Base-by-base conservation (phyloP, 306 rosid species). In the Dryas alaskensis region DNA sequence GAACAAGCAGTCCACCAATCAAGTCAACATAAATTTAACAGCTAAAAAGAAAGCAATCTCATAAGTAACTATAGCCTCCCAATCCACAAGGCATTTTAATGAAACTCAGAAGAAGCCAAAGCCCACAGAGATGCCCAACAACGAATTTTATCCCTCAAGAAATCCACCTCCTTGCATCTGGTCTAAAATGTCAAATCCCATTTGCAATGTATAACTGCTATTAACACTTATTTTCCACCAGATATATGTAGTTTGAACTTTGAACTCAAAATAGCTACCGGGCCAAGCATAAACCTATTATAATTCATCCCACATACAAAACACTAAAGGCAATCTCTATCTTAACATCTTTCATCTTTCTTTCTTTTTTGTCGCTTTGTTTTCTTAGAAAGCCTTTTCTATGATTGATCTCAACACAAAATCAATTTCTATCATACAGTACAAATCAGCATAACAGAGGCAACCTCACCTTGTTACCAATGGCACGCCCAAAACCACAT, bases 401-500 rank as follows among this genome's bases (percentile, higher is more conserved):
- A 65, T 53, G 58, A 80, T 69, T 80, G 39, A 47, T 25, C 14
- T 39, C 52, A 13, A 45, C 7, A 46, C n/a, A 53, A 37, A 49
- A 19, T 52, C 53, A 45, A 27, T 62, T 46, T 52, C 14, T 45
- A 46, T 65, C 53, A 45, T 13, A 37, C 52, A 49, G n/a, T 46
- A 55, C 19, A 79, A 73, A 58, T 60, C 59, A 69, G 61, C 70
- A 58, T 71, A 70, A 73, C 60, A 73, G 69, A 44, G 54, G 66
- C 64, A 54, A 64, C 60, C 76, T 69, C 79, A 91, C 99, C 96
- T 94, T 94, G 79, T 94, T 94, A 78, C 98, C 98, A 82, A 94
- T 91, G 79, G 98, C 92, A 55, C 97, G 98, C 55, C 98, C 98
- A 64, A 94, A 89, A 61, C 98, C 98, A 82, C 98, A 94, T 5